Conservation (phyloP, 805 yeast genomes). For the Alloascoidea hylecoeti region DNA sequence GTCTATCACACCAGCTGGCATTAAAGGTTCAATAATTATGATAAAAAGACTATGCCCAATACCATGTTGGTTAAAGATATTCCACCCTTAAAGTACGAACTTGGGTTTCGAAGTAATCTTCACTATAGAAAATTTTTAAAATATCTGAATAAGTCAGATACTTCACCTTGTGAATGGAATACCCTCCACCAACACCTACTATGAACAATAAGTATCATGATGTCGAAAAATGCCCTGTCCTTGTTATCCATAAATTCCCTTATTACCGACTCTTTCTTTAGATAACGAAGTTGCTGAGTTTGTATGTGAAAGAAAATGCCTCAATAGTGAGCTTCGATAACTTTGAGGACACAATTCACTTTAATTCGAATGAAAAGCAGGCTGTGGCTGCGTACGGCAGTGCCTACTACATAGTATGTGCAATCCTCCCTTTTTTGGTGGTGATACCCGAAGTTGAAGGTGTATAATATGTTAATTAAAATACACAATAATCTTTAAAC, state of each 20-base stretch:
- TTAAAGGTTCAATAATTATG: conserved; percentile 48
- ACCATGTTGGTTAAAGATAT: conserved; percentile 61
- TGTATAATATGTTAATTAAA: no score
- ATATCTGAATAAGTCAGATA: conserved; percentile 71
- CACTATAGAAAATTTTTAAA: conserved; percentile 63
- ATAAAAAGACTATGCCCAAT: conserved; percentile 71
- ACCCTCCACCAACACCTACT: conserved; percentile 60
- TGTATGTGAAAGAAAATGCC: conserved; percentile 16
- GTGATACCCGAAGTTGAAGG: no score
- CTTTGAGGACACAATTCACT: conserved; percentile 16
- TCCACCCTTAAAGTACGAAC: conserved; percentile 47
- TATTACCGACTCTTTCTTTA: conserved; percentile 28
- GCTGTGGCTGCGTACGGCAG: no score
- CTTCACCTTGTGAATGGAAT: conserved; percentile 76
- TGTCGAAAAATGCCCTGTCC: conserved; percentile 66
- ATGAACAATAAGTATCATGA: conserved; percentile 60
- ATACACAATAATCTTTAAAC: no score
- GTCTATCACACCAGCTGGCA: conserved; percentile 53
- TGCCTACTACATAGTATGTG: no score
- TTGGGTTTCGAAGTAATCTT: conserved; percentile 45
- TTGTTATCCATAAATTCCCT: conserved; percentile 73
- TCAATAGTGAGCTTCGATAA: conserved; percentile 15
- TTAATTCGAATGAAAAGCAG: no score
- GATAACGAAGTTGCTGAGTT: conserved; percentile 15
- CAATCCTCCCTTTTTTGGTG: no score